Percentiles rank a stretch among this genome's conserved stretches.
These are phyloP conservation scores for Globisporangium perplexum DNA, from an alignment of 352 stramenopile species.

Conservation along the genomic window DNA sequence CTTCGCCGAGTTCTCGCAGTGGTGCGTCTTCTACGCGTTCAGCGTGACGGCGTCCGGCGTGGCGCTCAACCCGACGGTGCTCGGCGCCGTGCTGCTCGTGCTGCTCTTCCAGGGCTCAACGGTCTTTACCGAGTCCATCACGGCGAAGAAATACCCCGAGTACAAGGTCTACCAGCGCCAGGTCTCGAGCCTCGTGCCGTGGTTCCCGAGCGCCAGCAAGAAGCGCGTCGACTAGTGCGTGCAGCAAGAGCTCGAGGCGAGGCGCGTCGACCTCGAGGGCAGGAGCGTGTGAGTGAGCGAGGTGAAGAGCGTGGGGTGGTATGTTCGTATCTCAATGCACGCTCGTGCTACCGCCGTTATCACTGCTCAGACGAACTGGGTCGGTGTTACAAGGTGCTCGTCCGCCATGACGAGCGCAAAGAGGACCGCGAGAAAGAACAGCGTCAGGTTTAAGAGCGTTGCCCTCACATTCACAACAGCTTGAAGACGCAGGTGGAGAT, in stretches of 20 bases:
- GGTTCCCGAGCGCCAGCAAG: slow-evolving; percentile 28
- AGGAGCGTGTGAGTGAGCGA: neutral
- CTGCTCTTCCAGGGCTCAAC: slow-evolving; percentile 89
- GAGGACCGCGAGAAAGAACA: too few species aligned
- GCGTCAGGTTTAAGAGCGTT: too few species aligned
- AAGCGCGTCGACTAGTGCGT: slow-evolving; percentile 4
- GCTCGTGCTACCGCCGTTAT: too few species aligned
- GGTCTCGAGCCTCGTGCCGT: slow-evolving; percentile 56
- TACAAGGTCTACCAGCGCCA: slow-evolving; percentile 86
- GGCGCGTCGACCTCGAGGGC: too few species aligned
- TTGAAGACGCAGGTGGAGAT: neutral
- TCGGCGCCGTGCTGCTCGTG: slow-evolving; percentile 78
- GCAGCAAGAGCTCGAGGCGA: neutral
- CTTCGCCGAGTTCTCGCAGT: slow-evolving; percentile 87
- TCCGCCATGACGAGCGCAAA: too few species aligned
- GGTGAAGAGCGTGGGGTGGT: neutral
- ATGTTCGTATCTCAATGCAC: too few species aligned
- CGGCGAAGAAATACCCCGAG: slow-evolving; percentile 80
- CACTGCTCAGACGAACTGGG: too few species aligned
- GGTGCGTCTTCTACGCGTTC: slow-evolving; percentile 91
- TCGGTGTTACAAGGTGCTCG: too few species aligned
- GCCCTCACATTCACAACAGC: neutral
- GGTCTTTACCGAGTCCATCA: slow-evolving; percentile 89
- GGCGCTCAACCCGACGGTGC: slow-evolving; percentile 62
- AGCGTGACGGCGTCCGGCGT: slow-evolving; percentile 50